Percentiles rank a stretch among this genome's conserved stretches.
Evolutionary conservation across 2,329 filamentous ascomycete species (phyloP).

Genomic region (Biscogniauxia mediterranea): DNA sequence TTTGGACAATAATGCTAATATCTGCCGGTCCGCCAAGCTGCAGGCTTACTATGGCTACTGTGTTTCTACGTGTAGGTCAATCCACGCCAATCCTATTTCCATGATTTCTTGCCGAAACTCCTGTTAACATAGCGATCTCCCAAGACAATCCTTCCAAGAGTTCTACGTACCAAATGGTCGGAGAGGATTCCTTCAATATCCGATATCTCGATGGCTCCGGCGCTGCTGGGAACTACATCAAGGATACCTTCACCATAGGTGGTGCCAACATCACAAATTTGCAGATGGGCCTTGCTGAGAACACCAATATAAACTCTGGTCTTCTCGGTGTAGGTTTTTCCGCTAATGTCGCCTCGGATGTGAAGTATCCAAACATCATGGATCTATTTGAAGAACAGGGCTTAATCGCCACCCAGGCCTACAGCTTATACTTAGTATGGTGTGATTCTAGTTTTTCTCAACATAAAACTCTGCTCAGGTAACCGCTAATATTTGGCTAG

Average conservation of each 20-base stretch:
- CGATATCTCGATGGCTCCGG: constrained; percentile 58
- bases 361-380: constrained; percentile 57
- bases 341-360: constrained; percentile 44
- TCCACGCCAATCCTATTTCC: background rate
- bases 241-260: constrained; percentile 53
- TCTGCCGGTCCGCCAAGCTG: constrained; percentile 37
- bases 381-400: constrained; percentile 62
- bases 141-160: constrained; percentile 45
- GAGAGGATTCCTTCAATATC: constrained; percentile 52
- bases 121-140: background rate
- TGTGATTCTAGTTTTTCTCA: constrained; percentile 2
- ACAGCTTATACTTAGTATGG: constrained; percentile 62
- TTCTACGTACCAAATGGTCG: constrained; percentile 46
- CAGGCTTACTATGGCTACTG: constrained; percentile 38
- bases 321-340: constrained; percentile 60
- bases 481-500: constrained; percentile 32
- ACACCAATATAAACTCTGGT: constrained; percentile 50
- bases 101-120: background rate
- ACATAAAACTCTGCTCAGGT: background rate
- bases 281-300: constrained; percentile 54
- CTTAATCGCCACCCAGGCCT: constrained; percentile 61
- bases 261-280: constrained; percentile 48
- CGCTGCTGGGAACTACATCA: constrained; percentile 56
- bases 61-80: constrained; percentile 41
- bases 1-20: constrained; percentile 37